A percentile compares a stretch with the other conserved stretches of the same genome.
phyloP scores from a whole-genome alignment of 1,284 basidiomycete genomes.

The Bjerkandera adusta region DNA sequence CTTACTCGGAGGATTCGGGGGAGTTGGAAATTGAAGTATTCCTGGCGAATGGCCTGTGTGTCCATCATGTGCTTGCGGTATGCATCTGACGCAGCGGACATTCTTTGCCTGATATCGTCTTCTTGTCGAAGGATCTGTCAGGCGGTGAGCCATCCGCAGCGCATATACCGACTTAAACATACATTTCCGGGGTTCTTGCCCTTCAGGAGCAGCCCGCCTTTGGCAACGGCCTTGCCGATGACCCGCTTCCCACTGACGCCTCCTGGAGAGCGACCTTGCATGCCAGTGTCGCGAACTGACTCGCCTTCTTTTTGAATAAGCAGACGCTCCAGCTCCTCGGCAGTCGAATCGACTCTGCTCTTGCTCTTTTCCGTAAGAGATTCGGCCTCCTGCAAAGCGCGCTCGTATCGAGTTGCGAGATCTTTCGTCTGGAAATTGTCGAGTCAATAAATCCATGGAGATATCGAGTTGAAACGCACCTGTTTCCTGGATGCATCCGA shows the following conservation, averaged over 20 bases:
- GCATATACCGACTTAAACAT: slow-evolving; percentile 23
- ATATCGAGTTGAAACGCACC: slow-evolving; percentile 39
- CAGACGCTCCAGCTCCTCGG: slow-evolving; percentile 94
- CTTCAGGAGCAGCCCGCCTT: slow-evolving; percentile 88
- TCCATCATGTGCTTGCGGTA: slow-evolving; percentile 92
- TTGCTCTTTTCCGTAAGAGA: slow-evolving; percentile 87
- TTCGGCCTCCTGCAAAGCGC: slow-evolving; percentile 89
- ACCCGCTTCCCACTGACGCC: slow-evolving; percentile 70
- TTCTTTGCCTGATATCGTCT: slow-evolving; percentile 86
- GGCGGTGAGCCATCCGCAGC: background rate
- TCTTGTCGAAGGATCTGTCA: slow-evolving; percentile 86
- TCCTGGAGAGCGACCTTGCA: slow-evolving; percentile 55
- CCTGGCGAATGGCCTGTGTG: slow-evolving; percentile 88
- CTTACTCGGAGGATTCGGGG: slow-evolving; percentile 89
- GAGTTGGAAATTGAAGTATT: slow-evolving; percentile 97
- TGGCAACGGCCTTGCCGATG: slow-evolving; percentile 87
- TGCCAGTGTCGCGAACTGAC: slow-evolving; percentile 74
- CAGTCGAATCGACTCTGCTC: slow-evolving; percentile 81
- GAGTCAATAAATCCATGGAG: background rate
- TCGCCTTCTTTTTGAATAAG: slow-evolving; percentile 95
- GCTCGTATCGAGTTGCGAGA: slow-evolving; percentile 84
- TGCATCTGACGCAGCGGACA: slow-evolving; percentile 84
- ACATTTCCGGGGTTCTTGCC: slow-evolving; percentile 93
- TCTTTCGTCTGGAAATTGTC: slow-evolving; percentile 74
- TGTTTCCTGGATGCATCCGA: slow-evolving; percentile 93